Evolutionary conservation across 2,329 filamentous ascomycete species (phyloP), one percentile per base, ranked within the genome.

Genomic region (Xylariaceae sp.): DNA sequence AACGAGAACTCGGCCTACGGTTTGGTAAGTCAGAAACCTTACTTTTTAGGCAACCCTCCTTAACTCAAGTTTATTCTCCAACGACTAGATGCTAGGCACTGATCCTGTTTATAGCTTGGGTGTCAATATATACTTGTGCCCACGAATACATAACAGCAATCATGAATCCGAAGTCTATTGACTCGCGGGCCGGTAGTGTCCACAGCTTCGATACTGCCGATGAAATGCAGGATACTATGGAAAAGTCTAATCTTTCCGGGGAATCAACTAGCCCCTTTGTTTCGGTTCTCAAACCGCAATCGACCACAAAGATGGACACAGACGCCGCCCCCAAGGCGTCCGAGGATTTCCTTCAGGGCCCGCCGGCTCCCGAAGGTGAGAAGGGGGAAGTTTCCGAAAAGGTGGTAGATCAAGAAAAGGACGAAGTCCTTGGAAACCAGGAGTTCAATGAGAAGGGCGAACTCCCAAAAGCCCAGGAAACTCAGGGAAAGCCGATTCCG

Each of bases 91-190:
- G 3, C 18, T 30, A 37, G 13, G n/a, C 2, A 13, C 34, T 54
- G 10, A 49, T 12, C 3, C 13, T 19, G 5, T 18, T 29, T 32
- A 43, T 3, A 46, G 22, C 16, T 40, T 5, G 36, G 32, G 32
- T 10, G 13, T 34, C 32, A 15, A 16, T 41, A 47, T 41, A 44
- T 22, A 36, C 26, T 26, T 15, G 40, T 1, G 36, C 13, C 22
- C 15, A 1, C 2, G 36, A 3, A 13, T 10, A 10, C 12, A 15
- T 8, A 10, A 37, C 29, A 29, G 22, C 5, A 46, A 5, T 7
- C 13, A 57, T 51, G 46, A 21, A 47, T 4, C 34, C 6, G 8
- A 39, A 49, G 37, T 32, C 46, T 48, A 13, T 3, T 40, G 22
- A 22, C 8, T 18, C n/a, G n/a, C 7, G 6, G 3, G 13, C 22